Conservation (phyloP, 2,329 filamentous ascomycete species). For the Phialophora chinensis region DNA sequence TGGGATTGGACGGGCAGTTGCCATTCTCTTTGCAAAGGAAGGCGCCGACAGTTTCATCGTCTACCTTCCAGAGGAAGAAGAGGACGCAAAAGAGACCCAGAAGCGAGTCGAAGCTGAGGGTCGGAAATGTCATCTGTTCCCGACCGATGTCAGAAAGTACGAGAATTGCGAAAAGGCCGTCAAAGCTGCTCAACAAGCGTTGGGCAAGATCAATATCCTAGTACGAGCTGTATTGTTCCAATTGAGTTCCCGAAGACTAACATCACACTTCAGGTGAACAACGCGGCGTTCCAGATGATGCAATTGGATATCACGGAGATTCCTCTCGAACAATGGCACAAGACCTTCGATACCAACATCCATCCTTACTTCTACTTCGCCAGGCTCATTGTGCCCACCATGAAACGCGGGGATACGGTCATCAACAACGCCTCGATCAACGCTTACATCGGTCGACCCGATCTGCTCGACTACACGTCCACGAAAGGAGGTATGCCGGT, state of each 20-base stretch:
- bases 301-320: conserved; percentile 73
- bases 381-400: conserved; percentile 76
- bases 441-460: conserved; percentile 78
- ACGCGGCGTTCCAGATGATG: conserved; percentile 78
- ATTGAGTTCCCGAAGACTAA: conserved; percentile 2
- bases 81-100: conserved; percentile 77
- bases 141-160: conserved; percentile 68
- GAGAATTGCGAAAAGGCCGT: conserved; percentile 74
- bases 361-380: conserved; percentile 80
- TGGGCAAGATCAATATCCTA: conserved; percentile 73
- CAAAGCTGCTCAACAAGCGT: conserved; percentile 67
- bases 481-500: conserved; percentile 52
- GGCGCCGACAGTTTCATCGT: conserved; percentile 75
- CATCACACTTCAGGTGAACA: conserved; percentile 54
- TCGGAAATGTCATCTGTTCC: conserved; percentile 66
- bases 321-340: conserved; percentile 76
- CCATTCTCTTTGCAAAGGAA: conserved; percentile 80
- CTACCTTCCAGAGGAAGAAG: conserved; percentile 76
- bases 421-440: conserved; percentile 89
- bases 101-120: conserved; percentile 71
- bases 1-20: conserved; percentile 77
- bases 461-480: conserved; percentile 81
- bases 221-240: conserved; percentile 20
- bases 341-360: conserved; percentile 83
- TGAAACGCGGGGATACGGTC: conserved; percentile 75